Base-by-base conservation (phyloP, 768 basidiomycete species). In the Mycena rebaudengoi region DNA sequence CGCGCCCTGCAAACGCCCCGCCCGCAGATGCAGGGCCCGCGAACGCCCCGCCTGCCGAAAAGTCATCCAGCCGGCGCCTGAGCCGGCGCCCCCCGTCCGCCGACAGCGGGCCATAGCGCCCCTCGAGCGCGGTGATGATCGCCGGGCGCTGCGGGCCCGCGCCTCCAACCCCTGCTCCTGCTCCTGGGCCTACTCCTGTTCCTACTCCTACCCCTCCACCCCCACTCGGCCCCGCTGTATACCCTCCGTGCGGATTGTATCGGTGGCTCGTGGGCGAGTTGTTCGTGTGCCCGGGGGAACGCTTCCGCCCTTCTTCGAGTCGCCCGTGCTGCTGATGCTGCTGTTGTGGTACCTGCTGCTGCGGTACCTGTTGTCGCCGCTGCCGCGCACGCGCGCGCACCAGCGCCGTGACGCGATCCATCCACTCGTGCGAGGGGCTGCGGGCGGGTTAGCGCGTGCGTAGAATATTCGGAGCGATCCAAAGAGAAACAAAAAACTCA, bases 381-480 rank as follows among this genome's bases (percentile, higher is more conserved):
- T 52, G 33, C 39, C 39, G 7, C 39, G 39, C 39, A 20, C 25
- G 72, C 59, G 65, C 70, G 69, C 43, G 68, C 71, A 76, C 77
- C 82, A 82, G 25, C 20, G 75, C 67, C 5, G 78, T 76, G 4
- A 94, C 88, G 44, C 81, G 80, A 69, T 92, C 91, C 74, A 94
- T 93, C 92, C 92, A 94, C 75, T 94, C 91, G 65, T 88, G 89
- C 23, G 91, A 90, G 18, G 92, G 91, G 66, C 91, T 93, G 51
- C 18, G 33, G 40, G 59, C 64, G 45, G 37, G 50, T 28, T 44
- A 40, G 52, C 7, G 5, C 4, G 48, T 11, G 4, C n/a, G n/a
- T n/a, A n/a, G n/a, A n/a, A n/a, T n/a, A 43, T 33, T 12, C 23
- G 30, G 23, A 23, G 48, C 61, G 33, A 56, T n/a, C 44, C 20